Evolutionary conservation across 169 alveolate species (phyloP), one percentile per base, ranked within the genome.

Genomic region (Theileria parva): DNA sequence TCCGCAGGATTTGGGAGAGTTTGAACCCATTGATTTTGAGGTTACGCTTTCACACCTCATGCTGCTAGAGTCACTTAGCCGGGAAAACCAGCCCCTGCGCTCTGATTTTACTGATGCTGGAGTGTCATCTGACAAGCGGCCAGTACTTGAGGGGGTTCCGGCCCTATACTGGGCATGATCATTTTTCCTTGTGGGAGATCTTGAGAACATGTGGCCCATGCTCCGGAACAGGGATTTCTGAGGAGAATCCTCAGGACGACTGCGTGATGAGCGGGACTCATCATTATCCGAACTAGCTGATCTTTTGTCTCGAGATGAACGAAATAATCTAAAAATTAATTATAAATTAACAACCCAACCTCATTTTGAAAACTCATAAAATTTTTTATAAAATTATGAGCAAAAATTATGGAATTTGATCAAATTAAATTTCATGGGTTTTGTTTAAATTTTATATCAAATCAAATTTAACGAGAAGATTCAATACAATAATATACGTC

Each of bases 41-140:
- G 79, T 72, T 19, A 72, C 55, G 27, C 77, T 72, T 21, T 72
- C 79, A 25, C 74, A 57, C 72, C 59, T 72, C 68, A 72, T 72
- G 60, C 79, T 72, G 60, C 79, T 72, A 11, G 79, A 57, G 27
- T 72, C 79, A 11, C 79, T 72, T 9, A 61, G 27, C 53, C 78
- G 8, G 11, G 79, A 72, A 51, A 72, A 72, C 79, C 79, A 72
- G 2, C 79, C 79, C n/a, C 72, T 9, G 11, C 79, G 25, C 27
- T 72, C 79, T 2, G 68, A 11, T 44, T 60, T 72, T 28, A 17
- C 37, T n/a, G 37, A 12, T 21, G 51, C 68, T 17, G 44, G 27
- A 19, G 28, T 51, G 4, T 72, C 79, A 17, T 72, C 79, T 21
- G 68, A 32, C 32, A 53, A 39, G 21, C 51, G 21, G 32, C 79